These are phyloP conservation scores for Aureobasidium namibiae DNA, from an alignment of 2,329 filamentous ascomycete species.

Conservation along the genomic window DNA sequence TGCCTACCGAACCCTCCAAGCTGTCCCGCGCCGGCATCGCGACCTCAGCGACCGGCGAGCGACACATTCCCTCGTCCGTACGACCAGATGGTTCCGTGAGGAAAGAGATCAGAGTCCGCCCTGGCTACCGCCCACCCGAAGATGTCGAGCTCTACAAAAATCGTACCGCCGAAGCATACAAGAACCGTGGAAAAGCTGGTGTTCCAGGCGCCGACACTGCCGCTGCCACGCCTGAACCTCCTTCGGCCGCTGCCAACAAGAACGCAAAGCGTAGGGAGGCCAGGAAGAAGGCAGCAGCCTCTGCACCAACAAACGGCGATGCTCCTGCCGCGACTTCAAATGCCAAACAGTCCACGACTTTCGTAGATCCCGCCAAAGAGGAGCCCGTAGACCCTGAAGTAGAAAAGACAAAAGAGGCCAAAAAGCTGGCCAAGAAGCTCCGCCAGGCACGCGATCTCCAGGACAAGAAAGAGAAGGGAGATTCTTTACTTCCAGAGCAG, in stretches of 20 bases:
- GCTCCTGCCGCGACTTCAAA: conserved; percentile 18
- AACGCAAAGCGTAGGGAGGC: conserved; percentile 74
- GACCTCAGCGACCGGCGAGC: conserved; percentile 66
- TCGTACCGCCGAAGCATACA: conserved; percentile 75
- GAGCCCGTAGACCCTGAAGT: conserved; percentile 57
- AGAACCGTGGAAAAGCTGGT: conserved; percentile 59
- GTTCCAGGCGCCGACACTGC: conserved; percentile 63
- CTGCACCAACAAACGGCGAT: conserved; percentile 15
- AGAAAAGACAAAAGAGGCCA: conserved; percentile 86
- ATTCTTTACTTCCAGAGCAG: conserved; percentile 80
- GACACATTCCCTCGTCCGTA: conserved; percentile 79
- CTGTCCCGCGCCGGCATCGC: conserved; percentile 57
- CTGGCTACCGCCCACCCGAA: conserved; percentile 88
- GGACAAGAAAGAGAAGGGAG: conserved; percentile 82
- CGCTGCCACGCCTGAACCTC: conserved; percentile 33
- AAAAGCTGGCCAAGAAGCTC: conserved; percentile 87
- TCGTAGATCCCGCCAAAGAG: conserved; percentile 19
- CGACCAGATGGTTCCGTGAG: conserved; percentile 85
- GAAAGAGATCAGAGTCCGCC: conserved; percentile 87
- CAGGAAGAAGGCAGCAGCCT: conserved; percentile 50
- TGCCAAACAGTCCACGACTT: conserved; percentile 12
- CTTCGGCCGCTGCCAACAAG: conserved; percentile 57
- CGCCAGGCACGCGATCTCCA: conserved; percentile 86
- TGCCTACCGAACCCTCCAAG: conserved; percentile 48
- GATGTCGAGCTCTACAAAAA: conserved; percentile 97